Evolutionary conservation across 1,284 basidiomycete species (phyloP).

Genomic region (Nidula niveotomentosa): DNA sequence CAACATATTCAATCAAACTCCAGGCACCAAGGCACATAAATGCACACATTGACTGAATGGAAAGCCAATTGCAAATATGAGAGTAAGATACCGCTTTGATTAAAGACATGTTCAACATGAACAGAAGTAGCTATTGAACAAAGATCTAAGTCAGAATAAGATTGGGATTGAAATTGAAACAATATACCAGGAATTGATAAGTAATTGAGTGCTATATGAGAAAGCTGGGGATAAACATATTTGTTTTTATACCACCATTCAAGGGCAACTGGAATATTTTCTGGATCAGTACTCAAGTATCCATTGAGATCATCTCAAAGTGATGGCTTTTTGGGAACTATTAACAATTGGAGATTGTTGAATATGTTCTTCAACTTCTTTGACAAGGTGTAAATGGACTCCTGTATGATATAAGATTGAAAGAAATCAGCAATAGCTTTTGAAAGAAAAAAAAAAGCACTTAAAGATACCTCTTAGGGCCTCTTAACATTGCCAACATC

Average conservation of each 20-base stretch:
- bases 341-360: background rate
- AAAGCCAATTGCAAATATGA: background rate
- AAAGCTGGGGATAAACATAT: background rate
- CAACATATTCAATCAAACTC: background rate
- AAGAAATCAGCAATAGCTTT: background rate
- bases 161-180: background rate
- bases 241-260: background rate
- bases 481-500: background rate
- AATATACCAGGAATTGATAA: background rate
- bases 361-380: background rate
- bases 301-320: background rate
- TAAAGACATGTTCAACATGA: background rate
- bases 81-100: background rate
- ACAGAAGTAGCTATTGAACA: background rate
- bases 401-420: background rate
- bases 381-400: background rate
- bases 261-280: background rate
- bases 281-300: background rate
- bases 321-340: background rate
- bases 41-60: background rate
- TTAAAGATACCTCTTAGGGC: no score
- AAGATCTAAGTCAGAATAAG: background rate
- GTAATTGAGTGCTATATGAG: background rate
- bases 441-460: no score
- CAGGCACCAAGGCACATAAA: background rate